Conservation (phyloP, 2,329 filamentous ascomycete genomes). For the Xylariaceae sp. region DNA sequence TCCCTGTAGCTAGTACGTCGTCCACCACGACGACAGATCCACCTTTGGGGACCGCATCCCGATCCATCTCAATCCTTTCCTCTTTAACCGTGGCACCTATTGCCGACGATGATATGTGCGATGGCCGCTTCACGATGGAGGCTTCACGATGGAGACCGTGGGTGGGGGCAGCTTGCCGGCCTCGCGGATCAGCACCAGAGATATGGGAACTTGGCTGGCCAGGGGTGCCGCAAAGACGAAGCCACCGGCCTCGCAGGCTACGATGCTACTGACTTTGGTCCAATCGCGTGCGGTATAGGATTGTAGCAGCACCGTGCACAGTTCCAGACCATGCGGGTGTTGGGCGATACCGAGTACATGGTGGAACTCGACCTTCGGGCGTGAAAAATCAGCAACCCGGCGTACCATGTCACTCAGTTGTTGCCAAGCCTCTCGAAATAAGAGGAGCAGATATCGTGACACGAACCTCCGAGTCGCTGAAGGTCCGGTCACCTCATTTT, state of each 20-base stretch:
- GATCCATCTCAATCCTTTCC: no score
- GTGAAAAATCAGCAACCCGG: constrained; percentile 45
- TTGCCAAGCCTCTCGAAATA: constrained; percentile 41
- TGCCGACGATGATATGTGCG: no score
- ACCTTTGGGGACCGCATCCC: no score
- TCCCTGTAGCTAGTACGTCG: no score
- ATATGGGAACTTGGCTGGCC: constrained; percentile 34
- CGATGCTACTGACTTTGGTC: constrained; percentile 41
- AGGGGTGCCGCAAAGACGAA: constrained; percentile 51
- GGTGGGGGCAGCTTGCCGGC: constrained; percentile 57
- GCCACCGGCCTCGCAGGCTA: constrained; percentile 53
- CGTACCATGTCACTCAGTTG: constrained; percentile 47
- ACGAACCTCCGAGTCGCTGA: constrained; percentile 33
- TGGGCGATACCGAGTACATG: constrained; percentile 55
- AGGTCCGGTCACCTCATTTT: constrained; percentile 32
- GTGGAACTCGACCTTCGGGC: constrained; percentile 47
- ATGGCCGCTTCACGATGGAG: no score
- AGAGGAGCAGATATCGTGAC: constrained; percentile 36
- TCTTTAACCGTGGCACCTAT: no score
- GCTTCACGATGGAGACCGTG: constrained; percentile 42
- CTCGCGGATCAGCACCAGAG: constrained; percentile 48
- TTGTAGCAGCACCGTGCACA: constrained; percentile 35
- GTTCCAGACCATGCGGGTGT: constrained; percentile 42
- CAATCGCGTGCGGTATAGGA: no score
- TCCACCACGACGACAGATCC: no score